Conservation (phyloP, 139 green algal species). For the Asterochloris erici region DNA sequence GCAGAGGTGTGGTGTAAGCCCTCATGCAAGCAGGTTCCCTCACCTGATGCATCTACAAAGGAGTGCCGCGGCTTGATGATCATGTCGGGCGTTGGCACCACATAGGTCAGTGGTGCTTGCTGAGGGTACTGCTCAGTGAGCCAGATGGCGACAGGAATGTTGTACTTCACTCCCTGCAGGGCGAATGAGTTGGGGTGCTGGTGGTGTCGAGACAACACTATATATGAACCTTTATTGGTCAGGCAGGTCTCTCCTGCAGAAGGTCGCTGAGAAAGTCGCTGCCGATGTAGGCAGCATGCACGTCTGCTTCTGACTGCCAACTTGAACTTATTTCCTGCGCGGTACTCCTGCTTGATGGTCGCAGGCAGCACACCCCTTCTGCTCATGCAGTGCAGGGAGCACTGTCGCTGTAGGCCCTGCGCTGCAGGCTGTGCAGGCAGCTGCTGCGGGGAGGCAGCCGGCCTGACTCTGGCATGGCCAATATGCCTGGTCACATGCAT, state of each 20-base stretch:
- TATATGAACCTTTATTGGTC: background rate
- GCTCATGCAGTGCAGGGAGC: too few species aligned
- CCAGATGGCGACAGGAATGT: constrained; percentile 89
- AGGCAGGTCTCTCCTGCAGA: background rate
- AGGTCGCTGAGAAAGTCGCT: background rate
- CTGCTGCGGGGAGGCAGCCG: too few species aligned
- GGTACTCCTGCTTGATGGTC: background rate
- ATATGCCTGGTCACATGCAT: too few species aligned
- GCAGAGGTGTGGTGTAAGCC: too few species aligned
- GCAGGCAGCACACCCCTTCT: too few species aligned
- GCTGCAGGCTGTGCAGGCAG: too few species aligned
- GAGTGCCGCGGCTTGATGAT: constrained; percentile 80
- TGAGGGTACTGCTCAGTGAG: constrained; percentile 77
- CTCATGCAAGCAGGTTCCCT: too few species aligned
- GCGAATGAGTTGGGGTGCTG: background rate
- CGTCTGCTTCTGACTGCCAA: background rate
- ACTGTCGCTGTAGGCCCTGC: too few species aligned
- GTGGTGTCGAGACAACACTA: background rate
- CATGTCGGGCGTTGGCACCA: constrained; percentile 85
- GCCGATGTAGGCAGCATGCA: background rate
- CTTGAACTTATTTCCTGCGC: background rate
- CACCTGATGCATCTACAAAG: constrained; percentile 63
- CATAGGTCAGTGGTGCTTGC: constrained; percentile 66
- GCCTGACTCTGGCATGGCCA: too few species aligned
- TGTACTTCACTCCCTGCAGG: constrained; percentile 79